Conservation (phyloP, 106 monocot genomes). For the Allium cepa region DNA sequence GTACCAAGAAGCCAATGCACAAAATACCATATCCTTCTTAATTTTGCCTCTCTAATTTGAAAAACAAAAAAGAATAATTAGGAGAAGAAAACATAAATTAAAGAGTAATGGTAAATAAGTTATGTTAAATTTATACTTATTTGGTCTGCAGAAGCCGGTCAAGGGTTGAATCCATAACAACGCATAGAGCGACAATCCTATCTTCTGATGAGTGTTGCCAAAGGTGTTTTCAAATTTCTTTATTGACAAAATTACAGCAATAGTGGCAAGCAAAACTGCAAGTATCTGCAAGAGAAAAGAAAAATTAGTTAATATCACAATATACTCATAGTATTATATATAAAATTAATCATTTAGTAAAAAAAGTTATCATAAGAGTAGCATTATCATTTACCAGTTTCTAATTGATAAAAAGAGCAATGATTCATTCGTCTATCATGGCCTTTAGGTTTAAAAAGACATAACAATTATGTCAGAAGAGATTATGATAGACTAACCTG, state of each 20-base stretch:
- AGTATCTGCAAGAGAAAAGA: slow-evolving; percentile 23
- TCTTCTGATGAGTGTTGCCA: slow-evolving; percentile 65
- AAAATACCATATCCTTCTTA: slow-evolving; percentile 58
- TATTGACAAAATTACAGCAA: slow-evolving; percentile 41
- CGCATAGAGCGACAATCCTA: slow-evolving; percentile 60
- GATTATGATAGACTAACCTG: slow-evolving; percentile 27
- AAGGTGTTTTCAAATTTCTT: slow-evolving; percentile 73
- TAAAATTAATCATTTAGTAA: too few relatives aligned
- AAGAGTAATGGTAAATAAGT: not conserved
- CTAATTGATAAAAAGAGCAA: too few relatives aligned
- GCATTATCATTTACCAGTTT: too few relatives aligned
- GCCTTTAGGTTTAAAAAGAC: too few relatives aligned
- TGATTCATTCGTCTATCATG: too few relatives aligned
- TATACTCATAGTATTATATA: too few relatives aligned
- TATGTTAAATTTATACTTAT: slow-evolving; percentile 25
- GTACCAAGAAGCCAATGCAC: slow-evolving; percentile 61
- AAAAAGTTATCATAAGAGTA: too few relatives aligned
- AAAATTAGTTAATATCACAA: too few relatives aligned
- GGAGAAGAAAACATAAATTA: not conserved
- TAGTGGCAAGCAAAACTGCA: slow-evolving; percentile 47
- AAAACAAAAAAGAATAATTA: not conserved
- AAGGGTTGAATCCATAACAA: slow-evolving; percentile 57
- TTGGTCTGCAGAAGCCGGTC: slow-evolving; percentile 50
- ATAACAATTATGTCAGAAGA: too few relatives aligned
- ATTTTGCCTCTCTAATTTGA: slow-evolving; percentile 46